A percentile compares a stretch with the other conserved stretches of the same genome.
Conservation (phyloP, 768 basidiomycete species). For the Neoboletus subvelutipes region DNA sequence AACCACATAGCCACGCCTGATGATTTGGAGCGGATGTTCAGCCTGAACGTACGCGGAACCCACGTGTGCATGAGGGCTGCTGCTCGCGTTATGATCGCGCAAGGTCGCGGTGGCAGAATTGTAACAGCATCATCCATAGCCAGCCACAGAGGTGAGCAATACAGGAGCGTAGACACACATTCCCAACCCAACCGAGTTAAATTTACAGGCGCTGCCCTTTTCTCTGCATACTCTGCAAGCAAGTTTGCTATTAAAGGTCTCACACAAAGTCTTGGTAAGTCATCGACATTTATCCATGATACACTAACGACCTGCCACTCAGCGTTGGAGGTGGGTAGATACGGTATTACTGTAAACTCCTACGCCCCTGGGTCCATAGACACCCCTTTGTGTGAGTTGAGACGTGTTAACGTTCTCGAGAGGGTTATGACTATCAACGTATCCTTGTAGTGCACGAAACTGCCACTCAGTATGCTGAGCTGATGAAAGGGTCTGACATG, state of each 20-base stretch:
- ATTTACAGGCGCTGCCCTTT: slow-evolving; percentile 9
- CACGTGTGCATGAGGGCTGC: slow-evolving; percentile 45
- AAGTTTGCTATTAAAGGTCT: slow-evolving; percentile 42
- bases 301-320: neutral
- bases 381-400: slow-evolving; percentile 6
- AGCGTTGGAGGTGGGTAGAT: slow-evolving; percentile 9
- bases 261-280: slow-evolving; percentile 28
- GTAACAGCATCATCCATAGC: slow-evolving; percentile 24
- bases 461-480: neutral
- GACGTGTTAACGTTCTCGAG: neutral
- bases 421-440: neutral
- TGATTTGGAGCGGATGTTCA: slow-evolving; percentile 33
- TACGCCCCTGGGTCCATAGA: slow-evolving; percentile 25
- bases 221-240: slow-evolving; percentile 29
- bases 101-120: slow-evolving; percentile 44
- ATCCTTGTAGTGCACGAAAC: neutral
- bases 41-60: slow-evolving; percentile 37
- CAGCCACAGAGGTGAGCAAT: neutral
- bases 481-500: neutral
- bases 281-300: neutral
- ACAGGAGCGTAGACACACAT: neutral
- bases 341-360: too few species aligned
- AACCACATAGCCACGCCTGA: neutral
- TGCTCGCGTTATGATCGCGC: slow-evolving; percentile 42
- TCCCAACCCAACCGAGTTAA: slow-evolving; percentile 3